These are phyloP conservation scores for Mesotaenium endlicherianum DNA, from an alignment of 139 green algal genomes.

Conservation along the genomic window DNA sequence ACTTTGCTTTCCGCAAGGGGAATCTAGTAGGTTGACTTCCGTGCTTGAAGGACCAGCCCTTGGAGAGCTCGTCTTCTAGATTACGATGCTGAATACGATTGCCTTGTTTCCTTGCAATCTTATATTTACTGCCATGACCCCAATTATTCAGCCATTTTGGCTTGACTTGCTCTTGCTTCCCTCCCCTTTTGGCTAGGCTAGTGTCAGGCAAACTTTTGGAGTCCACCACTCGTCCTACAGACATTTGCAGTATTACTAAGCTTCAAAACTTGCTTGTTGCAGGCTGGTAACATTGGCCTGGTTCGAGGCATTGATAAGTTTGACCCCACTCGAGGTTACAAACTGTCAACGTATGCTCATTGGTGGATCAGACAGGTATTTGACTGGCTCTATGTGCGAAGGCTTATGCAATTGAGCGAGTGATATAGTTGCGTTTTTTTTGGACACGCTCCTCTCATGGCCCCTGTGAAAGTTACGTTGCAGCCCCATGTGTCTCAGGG, in stretches of 20 bases:
- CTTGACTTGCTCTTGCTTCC: neutral
- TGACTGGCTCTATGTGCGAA: neutral
- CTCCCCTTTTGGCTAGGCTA: neutral
- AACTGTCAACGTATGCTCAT: slow-evolving; percentile 95
- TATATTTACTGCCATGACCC: neutral
- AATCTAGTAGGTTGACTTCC: neutral
- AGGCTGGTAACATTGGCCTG: slow-evolving; percentile 77
- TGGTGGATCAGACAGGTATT: slow-evolving; percentile 94
- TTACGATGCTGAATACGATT: neutral
- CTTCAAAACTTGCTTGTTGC: neutral
- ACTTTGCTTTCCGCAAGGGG: neutral
- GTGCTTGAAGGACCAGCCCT: neutral
- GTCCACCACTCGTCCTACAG: too few relatives aligned
- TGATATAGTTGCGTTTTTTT: too few relatives aligned
- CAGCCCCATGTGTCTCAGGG: too few relatives aligned
- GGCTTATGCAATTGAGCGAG: too few relatives aligned
- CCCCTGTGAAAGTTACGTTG: too few relatives aligned
- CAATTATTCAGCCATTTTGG: neutral
- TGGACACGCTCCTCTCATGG: too few relatives aligned
- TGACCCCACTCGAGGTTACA: slow-evolving; percentile 83
- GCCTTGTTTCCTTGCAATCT: neutral
- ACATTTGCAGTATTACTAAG: neutral
- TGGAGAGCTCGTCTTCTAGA: neutral
- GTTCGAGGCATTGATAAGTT: slow-evolving; percentile 84
- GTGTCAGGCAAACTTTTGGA: neutral